These are phyloP conservation scores for Fraxinus paxiana DNA, from an alignment of 305 asterid genomes.

Conservation along the genomic window DNA sequence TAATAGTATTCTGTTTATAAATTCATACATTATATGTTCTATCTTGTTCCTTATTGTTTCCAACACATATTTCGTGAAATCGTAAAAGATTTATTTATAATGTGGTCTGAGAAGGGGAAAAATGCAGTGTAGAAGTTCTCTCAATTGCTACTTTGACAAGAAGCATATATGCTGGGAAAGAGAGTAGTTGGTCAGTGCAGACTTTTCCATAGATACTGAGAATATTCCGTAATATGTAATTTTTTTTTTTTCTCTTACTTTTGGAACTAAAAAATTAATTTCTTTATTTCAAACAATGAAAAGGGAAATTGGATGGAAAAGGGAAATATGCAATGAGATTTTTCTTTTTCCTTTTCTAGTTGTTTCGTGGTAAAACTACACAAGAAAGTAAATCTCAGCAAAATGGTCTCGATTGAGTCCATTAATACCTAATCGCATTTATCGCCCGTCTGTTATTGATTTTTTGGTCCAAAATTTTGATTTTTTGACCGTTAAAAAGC, in stretches of 20 bases:
- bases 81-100: background rate
- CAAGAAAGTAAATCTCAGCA: background rate
- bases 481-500: too few relatives aligned
- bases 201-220: background rate
- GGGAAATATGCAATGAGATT: background rate
- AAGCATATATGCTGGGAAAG: background rate
- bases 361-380: background rate
- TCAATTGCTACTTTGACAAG: background rate
- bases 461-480: too few relatives aligned
- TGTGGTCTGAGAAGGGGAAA: background rate
- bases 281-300: background rate
- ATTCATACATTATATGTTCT: too few relatives aligned
- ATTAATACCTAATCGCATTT: background rate
- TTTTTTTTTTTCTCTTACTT: background rate
- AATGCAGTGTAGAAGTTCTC: background rate
- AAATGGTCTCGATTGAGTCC: background rate
- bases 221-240: background rate
- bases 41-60: too few relatives aligned
- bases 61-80: background rate
- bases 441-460: too few relatives aligned
- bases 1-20: too few relatives aligned
- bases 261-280: background rate
- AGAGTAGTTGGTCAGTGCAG: background rate
- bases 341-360: background rate
- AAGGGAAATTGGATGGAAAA: background rate